Percentiles rank a stretch among this genome's conserved stretches.
phyloP scores from a whole-genome alignment of 129 eudicot genomes.

The Tanacetum coccineum region DNA sequence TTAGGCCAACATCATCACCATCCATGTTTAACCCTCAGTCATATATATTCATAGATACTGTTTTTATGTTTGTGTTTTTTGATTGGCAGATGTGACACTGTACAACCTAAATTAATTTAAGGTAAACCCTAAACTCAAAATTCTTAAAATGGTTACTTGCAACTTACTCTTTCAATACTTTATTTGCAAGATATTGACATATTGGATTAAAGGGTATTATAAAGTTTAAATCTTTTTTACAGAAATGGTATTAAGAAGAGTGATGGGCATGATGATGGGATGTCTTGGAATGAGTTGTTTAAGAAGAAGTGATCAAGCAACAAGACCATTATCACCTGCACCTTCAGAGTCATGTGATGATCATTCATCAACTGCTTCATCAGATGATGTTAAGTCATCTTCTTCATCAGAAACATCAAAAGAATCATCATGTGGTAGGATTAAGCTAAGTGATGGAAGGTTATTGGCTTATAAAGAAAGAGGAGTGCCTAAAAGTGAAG shows the following conservation, averaged over 20 bases:
- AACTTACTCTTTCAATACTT: constrained; percentile 27
- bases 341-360: constrained; percentile 37
- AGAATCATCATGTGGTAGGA: constrained; percentile 26
- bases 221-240: constrained; percentile 28
- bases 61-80: not conserved
- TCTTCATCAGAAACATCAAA: constrained; percentile 14
- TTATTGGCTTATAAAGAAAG: constrained; percentile 70
- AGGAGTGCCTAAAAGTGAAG: constrained; percentile 71
- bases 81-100: constrained; percentile 22
- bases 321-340: constrained; percentile 30
- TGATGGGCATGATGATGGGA: constrained; percentile 55
- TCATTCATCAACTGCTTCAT: constrained; percentile 22
- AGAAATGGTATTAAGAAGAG: constrained; percentile 53
- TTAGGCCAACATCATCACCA: constrained; percentile 20
- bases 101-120: constrained; percentile 25
- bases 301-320: constrained; percentile 42
- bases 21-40: not conserved
- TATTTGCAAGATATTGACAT: constrained; percentile 24
- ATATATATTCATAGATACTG: not conserved
- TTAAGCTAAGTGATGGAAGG: constrained; percentile 91
- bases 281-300: constrained; percentile 52
- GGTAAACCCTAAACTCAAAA: constrained; percentile 35
- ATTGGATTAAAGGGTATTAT: constrained; percentile 15
- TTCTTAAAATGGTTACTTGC: constrained; percentile 18
- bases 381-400: constrained; percentile 9